phyloP scores from a whole-genome alignment of 2,329 filamentous ascomycete species.

The Calonectria leucothoes region DNA sequence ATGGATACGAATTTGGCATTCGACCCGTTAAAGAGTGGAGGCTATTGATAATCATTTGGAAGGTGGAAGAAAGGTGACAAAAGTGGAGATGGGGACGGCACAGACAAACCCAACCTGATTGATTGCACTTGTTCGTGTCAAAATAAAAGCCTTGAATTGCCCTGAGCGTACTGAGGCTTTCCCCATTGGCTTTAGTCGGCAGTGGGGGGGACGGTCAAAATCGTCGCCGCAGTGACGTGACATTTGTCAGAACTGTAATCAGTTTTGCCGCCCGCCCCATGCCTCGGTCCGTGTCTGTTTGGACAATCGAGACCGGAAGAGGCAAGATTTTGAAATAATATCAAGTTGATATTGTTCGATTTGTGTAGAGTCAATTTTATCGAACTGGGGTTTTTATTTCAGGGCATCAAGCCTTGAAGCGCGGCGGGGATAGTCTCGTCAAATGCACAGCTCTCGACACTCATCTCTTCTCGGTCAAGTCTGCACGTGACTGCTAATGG shows the following conservation, averaged over 20 bases:
- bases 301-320: too few species aligned
- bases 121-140: background rate
- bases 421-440: too few species aligned
- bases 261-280: background rate
- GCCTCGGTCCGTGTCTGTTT: too few species aligned
- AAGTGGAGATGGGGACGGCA: background rate
- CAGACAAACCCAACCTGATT: too few species aligned
- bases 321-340: too few species aligned
- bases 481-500: too few species aligned
- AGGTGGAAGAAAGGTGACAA: background rate
- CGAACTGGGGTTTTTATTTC: too few species aligned
- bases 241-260: background rate
- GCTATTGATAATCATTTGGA: background rate
- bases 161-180: background rate
- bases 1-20: background rate
- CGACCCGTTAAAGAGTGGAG: background rate
- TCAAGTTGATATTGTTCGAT: too few species aligned
- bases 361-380: too few species aligned
- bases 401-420: too few species aligned
- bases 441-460: too few species aligned
- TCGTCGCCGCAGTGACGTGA: background rate
- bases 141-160: background rate
- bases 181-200: background rate
- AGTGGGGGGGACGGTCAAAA: background rate
- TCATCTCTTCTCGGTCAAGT: too few species aligned